Evolutionary conservation across 2,329 filamentous ascomycete genomes (phyloP).

Genomic region (Chrysoporthe deuterocubensis): DNA sequence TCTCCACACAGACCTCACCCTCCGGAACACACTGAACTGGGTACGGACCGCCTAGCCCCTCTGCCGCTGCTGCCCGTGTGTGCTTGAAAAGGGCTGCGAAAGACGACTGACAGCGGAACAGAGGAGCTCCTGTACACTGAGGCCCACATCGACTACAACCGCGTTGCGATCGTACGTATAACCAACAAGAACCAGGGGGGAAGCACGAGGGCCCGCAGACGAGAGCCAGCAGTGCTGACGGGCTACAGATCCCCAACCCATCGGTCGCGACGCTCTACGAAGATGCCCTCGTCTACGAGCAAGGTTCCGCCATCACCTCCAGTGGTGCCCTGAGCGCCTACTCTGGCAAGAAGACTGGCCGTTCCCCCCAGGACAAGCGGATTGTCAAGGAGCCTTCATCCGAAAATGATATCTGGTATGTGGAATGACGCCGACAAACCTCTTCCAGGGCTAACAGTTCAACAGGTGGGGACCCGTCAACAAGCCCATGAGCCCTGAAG

Average conservation of each 20-base stretch:
- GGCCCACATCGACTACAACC: conserved; percentile 98
- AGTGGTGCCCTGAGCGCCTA: conserved; percentile 95
- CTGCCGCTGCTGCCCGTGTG: conserved; percentile 16
- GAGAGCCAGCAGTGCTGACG: conserved; percentile 30
- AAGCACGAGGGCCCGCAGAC: no score
- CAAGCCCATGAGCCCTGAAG: conserved; percentile 97
- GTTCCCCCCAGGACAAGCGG: conserved; percentile 95
- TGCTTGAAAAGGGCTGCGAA: no score
- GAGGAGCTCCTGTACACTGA: conserved; percentile 96
- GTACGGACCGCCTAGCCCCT: conserved; percentile 40
- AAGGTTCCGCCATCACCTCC: conserved; percentile 94
- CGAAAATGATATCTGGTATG: conserved; percentile 82
- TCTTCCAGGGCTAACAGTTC: conserved; percentile 37
- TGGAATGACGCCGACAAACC: background rate
- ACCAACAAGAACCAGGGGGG: background rate
- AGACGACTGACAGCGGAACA: conserved; percentile 31
- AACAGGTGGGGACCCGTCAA: conserved; percentile 88
- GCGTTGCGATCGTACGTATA: conserved; percentile 86
- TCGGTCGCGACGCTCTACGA: conserved; percentile 96
- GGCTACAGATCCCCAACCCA: conserved; percentile 75
- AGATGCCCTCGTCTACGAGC: conserved; percentile 96
- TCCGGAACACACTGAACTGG: conserved; percentile 90
- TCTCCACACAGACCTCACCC: conserved; percentile 66
- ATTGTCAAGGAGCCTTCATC: conserved; percentile 91
- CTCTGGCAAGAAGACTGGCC: conserved; percentile 96